Conservation (phyloP, 225 moss, liverwort and hornwort genomes). For the Marchantia polymorpha region DNA sequence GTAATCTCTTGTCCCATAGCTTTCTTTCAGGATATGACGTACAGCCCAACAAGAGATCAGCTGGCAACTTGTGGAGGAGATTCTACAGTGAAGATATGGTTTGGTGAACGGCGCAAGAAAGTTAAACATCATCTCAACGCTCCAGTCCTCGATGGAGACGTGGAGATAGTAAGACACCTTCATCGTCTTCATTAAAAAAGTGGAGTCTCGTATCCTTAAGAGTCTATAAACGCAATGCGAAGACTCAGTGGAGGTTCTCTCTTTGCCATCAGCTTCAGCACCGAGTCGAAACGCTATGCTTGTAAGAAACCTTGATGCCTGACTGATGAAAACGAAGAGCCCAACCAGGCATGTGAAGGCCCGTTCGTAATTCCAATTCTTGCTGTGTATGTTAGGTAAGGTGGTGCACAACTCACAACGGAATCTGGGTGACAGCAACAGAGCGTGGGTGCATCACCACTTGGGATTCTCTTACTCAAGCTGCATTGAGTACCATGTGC, state of each 20-base stretch:
- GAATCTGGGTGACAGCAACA: constrained; percentile 62
- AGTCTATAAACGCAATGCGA: too few relatives aligned
- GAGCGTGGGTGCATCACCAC: constrained; percentile 51
- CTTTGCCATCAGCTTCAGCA: too few relatives aligned
- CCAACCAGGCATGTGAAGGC: background rate
- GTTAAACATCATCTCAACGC: constrained; percentile 41
- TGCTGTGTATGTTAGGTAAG: constrained; percentile 43
- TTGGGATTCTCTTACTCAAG: constrained; percentile 50
- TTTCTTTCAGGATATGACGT: constrained; percentile 55
- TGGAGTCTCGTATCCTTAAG: background rate
- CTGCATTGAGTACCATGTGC: constrained; percentile 39
- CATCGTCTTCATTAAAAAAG: background rate
- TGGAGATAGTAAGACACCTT: constrained; percentile 40
- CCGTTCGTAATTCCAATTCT: background rate
- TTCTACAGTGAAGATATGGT: constrained; percentile 57
- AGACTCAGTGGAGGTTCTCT: too few relatives aligned
- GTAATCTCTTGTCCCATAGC: background rate
- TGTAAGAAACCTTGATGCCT: too few relatives aligned
- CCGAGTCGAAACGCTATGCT: too few relatives aligned
- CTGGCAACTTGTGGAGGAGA: constrained; percentile 74
- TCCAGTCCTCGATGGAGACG: constrained; percentile 28
- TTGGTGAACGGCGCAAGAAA: constrained; percentile 43
- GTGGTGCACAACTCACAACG: constrained; percentile 55
- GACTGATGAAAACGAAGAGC: background rate
- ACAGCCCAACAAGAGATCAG: constrained; percentile 52